Base-by-base conservation (phyloP, 129 eudicot genomes). In the Deinandra increscens region DNA sequence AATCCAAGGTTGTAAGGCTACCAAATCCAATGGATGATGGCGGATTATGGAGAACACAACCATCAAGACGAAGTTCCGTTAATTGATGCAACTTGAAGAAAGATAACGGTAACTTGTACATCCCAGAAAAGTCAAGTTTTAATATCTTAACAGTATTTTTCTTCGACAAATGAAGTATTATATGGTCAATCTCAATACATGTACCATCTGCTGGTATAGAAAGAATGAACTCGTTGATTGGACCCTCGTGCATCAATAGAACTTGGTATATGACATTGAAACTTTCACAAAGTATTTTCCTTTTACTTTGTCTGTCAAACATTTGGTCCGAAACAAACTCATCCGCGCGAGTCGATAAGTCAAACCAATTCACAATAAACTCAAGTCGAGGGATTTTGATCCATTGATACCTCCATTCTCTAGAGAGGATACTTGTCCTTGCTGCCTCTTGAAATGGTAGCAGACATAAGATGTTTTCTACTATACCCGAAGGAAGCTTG, bases 191-290 rank as follows among this genome's bases (percentile, higher is more conserved):
- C 51, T 64, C 54, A 64, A 64, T 33, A 62, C 49, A 41, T 1
- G 38, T 11, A 0, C 6, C 9, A 20, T 41, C 18, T 64, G 20
- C 19, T 3, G 0, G 11, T 37, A 64, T 43, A 12, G 38, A 42
- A 46, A 66, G 60, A 9, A 43, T 26, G 44, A 66, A 46, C 59
- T 66, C 71, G 4, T 66, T 44, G 53, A 66, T 31, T 9, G 71
- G 71, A 66, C 71, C 44, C 26, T 66, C 39, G 15, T 66, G 71
- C 44, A 15, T 66, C 15, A 48, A 66, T n/a, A 66, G n/a, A n/a
- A n/a, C n/a, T n/a, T n/a, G n/a, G n/a, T n/a, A n/a, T n/a, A n/a
- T n/a, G n/a, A n/a, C n/a, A 29, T 26, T 3, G 60, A 66, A 46
- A 49, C 46, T 9, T 31, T 48, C 48, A 48, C 59, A 4, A 17